These are phyloP conservation scores for Prunus kanzakura DNA, from an alignment of 306 rosid genomes.

Conservation along the genomic window DNA sequence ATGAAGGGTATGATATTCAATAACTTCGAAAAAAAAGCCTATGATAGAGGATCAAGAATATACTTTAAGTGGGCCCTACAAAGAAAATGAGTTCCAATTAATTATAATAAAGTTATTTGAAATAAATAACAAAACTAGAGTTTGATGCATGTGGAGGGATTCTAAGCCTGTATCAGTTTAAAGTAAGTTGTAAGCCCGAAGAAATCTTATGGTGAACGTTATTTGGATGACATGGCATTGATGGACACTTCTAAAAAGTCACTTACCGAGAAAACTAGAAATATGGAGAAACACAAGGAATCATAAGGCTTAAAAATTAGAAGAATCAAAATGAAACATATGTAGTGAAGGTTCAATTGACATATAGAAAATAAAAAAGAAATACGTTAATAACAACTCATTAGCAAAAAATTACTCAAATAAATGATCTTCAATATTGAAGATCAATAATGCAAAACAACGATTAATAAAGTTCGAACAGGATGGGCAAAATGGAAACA, in stretches of 20 bases:
- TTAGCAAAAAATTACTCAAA: neutral
- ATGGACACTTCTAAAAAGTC: neutral
- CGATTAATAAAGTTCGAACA: neutral
- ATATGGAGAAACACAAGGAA: neutral
- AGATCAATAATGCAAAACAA: neutral
- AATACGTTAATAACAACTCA: neutral
- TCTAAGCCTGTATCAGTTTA: neutral
- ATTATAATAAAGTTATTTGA: neutral
- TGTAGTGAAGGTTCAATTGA: no score
- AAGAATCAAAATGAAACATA: no score
- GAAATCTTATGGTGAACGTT: neutral
- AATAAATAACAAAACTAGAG: neutral
- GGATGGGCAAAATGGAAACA: neutral
- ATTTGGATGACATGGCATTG: neutral
- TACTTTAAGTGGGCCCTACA: neutral
- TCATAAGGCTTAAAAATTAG: neutral
- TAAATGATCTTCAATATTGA: no score
- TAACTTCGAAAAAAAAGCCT: neutral
- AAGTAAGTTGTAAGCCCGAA: neutral
- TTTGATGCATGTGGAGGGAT: neutral
- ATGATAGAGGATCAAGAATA: neutral
- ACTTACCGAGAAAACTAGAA: neutral
- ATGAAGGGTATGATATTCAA: neutral
- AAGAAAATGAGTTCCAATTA: neutral
- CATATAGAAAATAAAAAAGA: no score